A percentile compares a stretch with the other conserved stretches of the same genome.
phyloP scores from a whole-genome alignment of 2,329 filamentous ascomycete genomes.

The Ophiostoma ulmi region DNA sequence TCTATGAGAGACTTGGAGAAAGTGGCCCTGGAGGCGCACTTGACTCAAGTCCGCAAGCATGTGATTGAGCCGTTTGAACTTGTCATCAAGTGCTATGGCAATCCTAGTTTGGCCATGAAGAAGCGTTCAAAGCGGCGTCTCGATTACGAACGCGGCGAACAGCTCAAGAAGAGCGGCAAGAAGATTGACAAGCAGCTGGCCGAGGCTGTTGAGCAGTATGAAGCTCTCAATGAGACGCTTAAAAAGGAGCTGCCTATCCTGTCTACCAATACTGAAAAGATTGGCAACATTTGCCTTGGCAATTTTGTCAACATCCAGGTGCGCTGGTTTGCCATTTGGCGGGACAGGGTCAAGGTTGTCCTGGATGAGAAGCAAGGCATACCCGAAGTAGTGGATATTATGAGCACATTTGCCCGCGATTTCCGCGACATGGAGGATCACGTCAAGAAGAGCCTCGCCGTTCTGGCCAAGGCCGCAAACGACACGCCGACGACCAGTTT shows the following conservation, averaged over 20 bases:
- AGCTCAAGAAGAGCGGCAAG: slow-evolving; percentile 72
- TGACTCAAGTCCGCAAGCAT: slow-evolving; percentile 66
- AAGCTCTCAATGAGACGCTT: slow-evolving; percentile 84
- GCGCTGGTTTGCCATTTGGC: slow-evolving; percentile 77
- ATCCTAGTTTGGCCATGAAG: slow-evolving; percentile 83
- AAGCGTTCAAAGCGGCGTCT: slow-evolving; percentile 90
- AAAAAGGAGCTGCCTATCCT: slow-evolving; percentile 88
- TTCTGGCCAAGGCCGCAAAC: slow-evolving; percentile 69
- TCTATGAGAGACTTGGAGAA: slow-evolving; percentile 81
- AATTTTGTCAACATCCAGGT: slow-evolving; percentile 82
- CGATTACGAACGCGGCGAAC: slow-evolving; percentile 78
- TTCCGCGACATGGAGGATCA: slow-evolving; percentile 71
- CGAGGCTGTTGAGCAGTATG: slow-evolving; percentile 82
- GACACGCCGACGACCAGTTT: slow-evolving; percentile 40
- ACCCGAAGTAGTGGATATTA: slow-evolving; percentile 66
- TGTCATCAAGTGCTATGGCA: slow-evolving; percentile 55
- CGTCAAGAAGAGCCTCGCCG: slow-evolving; percentile 59
- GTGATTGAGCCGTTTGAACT: slow-evolving; percentile 64
- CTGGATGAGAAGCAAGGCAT: slow-evolving; percentile 59
- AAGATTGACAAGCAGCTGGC: slow-evolving; percentile 80
- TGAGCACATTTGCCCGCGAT: slow-evolving; percentile 72
- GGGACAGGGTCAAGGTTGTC: slow-evolving; percentile 72
- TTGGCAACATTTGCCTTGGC: slow-evolving; percentile 76
- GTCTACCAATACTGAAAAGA: slow-evolving; percentile 71
- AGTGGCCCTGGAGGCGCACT: slow-evolving; percentile 67